Evolutionary conservation across 1,139 yeast species (phyloP), one percentile per base, ranked within the genome.

Genomic region (Saccharomyces hybrid): DNA sequence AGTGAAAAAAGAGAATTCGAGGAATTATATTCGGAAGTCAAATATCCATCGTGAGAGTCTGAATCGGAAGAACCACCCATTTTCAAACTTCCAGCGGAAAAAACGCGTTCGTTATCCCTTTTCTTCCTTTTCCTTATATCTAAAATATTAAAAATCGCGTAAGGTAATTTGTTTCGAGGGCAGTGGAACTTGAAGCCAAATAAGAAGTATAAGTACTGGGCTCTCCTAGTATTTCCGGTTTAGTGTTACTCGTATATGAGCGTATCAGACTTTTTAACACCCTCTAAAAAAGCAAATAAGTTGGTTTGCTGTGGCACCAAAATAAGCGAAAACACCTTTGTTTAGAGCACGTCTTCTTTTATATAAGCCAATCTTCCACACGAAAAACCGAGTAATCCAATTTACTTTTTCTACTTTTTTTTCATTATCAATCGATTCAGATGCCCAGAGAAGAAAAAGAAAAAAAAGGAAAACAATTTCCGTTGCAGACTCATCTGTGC

Each of bases 1-100:
- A 38, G 26, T 20, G 44, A 38, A 49, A 65, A 66, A 46, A 66
- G 53, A 31, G 70, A 66, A 52, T 61, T 65, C 25, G 63, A 59
- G 2, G 70, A 65, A n/a, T 38, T 38, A 20, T 38, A 38, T 5
- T 38, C 26, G n/a, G 44, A 38, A 20, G 59, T 59, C 14, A 60
- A 27, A 6, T 42, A 41, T 11, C 30, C 49, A 44, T 32, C 20
- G 26, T 42, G 42, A 26, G 42, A 31, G 47, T 32, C 23, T 28
- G 23, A 32, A 16, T 27, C 23, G 14, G 48, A 25, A 47, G 14
- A 25, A 27, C 34, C 34, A 14, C 25, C 11, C 26, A 30, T 27
- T 48, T 16, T 48, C 26, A 38, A 38, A 11, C 44, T 38, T 38
- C 44, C n/a, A 16, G 44, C 2, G 20, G 44, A 20, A 20, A 38